Evolutionary conservation across 805 yeast species (phyloP), one percentile per base, ranked within the genome.

Genomic region (Spathaspora sp.): DNA sequence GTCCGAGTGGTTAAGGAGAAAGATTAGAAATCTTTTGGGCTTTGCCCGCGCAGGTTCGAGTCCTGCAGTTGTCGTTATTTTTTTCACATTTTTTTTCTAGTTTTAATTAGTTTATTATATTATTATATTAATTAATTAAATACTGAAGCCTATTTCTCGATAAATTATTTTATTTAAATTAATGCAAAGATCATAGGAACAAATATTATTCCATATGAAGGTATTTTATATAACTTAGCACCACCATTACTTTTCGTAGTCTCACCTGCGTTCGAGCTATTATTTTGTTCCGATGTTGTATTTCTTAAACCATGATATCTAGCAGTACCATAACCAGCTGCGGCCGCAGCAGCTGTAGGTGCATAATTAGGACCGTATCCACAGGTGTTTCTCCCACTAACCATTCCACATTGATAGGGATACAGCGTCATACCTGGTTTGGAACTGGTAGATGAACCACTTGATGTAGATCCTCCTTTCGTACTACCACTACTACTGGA

Each of bases 1-100:
- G 70, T 65, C 70, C 70, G 70, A 66, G 70, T 66, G 71, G 71
- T 66, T 66, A 66, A 66, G 71, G 71, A 65, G 71, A 66, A 65
- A 65, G 71, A 66, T 62, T 66, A 62, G 71, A 66, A 66, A 66
- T 66, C 69, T 70, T 70, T 72, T 78, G 81, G 81, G 80, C 79
- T 77, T 70, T 75, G 82, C 81, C 81, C 81, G 81, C 81, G 79
- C 81, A 78, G 82, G 82, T 77, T 78, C 82, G 80, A 77, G 66
- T 78, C 82, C 81, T 78, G 82, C 79, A 76, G 81, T 77, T 78
- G 81, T 77, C 82, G 81, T 35, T 18, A 17, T 47, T 47, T 47
- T 47, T 44, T 42, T n/a, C n/a, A n/a, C n/a, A n/a, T n/a, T 44
- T 48, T 4, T 12, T 43, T 42, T 12, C 3, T n/a, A 18, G 5